A percentile compares a stretch with the other conserved stretches of the same genome.
phyloP scores from a whole-genome alignment of 1,139 yeast species.

The Geotrichum siamense region DNA sequence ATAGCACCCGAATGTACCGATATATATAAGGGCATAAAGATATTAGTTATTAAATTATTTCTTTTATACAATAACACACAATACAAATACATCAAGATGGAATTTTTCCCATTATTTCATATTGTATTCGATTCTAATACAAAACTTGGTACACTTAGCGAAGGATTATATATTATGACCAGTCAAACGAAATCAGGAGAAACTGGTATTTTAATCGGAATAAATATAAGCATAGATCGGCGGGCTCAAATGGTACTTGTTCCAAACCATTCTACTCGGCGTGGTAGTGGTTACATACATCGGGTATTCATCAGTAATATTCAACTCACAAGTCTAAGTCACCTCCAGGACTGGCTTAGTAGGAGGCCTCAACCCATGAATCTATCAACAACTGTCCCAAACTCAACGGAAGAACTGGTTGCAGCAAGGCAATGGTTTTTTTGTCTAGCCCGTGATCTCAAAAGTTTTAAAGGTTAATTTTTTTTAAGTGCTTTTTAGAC shows the following conservation, averaged over 20 bases:
- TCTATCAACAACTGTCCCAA: conserved; percentile 15
- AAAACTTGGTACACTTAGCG: conserved; percentile 16
- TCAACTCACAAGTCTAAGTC: conserved; percentile 16
- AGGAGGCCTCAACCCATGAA: conserved; percentile 17
- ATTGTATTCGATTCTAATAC: conserved; percentile 15
- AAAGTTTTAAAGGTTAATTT: conserved; percentile 11
- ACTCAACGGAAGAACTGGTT: conserved; percentile 16
- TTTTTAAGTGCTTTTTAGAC: too few species aligned
- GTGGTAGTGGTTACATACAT: conserved; percentile 15
- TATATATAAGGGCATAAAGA: neutral
- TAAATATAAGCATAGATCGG: conserved; percentile 16
- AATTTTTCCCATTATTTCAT: conserved; percentile 18
- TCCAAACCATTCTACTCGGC: conserved; percentile 16
- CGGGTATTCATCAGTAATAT: conserved; percentile 15
- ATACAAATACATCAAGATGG: conserved; percentile 3
- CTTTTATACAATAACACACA: neutral
- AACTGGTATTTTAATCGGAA: conserved; percentile 17
- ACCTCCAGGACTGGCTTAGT: conserved; percentile 17
- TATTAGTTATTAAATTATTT: neutral
- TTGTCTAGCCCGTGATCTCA: conserved; percentile 18
- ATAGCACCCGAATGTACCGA: too few species aligned
- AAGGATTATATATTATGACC: conserved; percentile 19
- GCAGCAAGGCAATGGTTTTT: conserved; percentile 18
- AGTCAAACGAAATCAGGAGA: conserved; percentile 14
- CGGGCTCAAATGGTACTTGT: conserved; percentile 15